Percentiles rank a stretch among this genome's conserved stretches.
Evolutionary conservation across 2,329 filamentous ascomycete genomes (phyloP).

Genomic region (Trichoderma arundinaceum): DNA sequence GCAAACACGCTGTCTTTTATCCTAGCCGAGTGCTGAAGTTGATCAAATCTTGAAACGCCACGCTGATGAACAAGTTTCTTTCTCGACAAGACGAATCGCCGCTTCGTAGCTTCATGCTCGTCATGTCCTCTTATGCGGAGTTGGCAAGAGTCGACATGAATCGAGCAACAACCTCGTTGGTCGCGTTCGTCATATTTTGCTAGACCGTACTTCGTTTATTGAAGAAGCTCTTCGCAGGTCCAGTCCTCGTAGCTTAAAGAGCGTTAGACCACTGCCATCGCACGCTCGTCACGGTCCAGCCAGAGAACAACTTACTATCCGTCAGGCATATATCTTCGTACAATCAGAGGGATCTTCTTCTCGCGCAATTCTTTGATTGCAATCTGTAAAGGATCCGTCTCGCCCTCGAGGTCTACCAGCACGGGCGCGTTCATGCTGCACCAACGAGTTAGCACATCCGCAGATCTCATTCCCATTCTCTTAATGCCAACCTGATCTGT

Average conservation of each 20-base stretch:
- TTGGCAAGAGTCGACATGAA: neutral
- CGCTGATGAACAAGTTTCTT: conserved; percentile 44
- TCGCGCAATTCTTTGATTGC: conserved; percentile 96
- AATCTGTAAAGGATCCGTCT: conserved; percentile 96
- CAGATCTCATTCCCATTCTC: conserved; percentile 24
- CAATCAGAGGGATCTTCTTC: conserved; percentile 97
- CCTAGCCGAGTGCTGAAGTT: conserved; percentile 10
- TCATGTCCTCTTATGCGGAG: neutral
- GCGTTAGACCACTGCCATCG: conserved; percentile 30
- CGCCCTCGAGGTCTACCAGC: conserved; percentile 93
- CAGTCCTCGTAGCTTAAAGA: conserved; percentile 90
- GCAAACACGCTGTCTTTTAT: neutral
- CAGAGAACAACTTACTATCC: conserved; percentile 73
- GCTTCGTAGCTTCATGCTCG: neutral
- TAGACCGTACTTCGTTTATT: conserved; percentile 46
- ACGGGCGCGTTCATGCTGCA: conserved; percentile 95
- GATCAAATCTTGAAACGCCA: conserved; percentile 43
- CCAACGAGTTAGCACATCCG: conserved; percentile 32
- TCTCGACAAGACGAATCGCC: conserved; percentile 4
- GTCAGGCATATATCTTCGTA: conserved; percentile 93
- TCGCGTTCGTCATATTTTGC: conserved; percentile 1
- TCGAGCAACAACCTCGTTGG: neutral
- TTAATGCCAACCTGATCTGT: conserved; percentile 83
- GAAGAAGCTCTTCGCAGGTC: conserved; percentile 94
- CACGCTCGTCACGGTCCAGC: neutral